Evolutionary conservation across 2,329 filamentous ascomycete species (phyloP).

Genomic region (Cladosporium sp.): DNA sequence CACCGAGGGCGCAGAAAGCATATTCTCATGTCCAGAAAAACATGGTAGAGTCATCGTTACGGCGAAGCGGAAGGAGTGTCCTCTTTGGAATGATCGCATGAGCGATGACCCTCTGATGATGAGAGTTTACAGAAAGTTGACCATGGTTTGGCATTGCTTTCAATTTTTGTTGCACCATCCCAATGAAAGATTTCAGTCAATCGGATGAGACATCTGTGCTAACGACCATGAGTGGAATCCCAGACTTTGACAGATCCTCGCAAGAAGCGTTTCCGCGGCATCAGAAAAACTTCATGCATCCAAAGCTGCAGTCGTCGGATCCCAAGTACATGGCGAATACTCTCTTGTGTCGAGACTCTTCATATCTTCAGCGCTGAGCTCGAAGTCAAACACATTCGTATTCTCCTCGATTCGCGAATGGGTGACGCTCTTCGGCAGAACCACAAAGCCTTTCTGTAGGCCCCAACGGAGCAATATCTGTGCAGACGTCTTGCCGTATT

Average conservation of each 20-base stretch:
- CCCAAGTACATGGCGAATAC: constrained; percentile 62
- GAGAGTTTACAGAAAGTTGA: not conserved
- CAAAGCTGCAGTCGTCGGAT: constrained; percentile 49
- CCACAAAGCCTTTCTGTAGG: constrained; percentile 63
- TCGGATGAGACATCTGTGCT: not conserved
- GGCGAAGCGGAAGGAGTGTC: not conserved
- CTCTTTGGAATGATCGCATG: not conserved
- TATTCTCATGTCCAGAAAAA: not conserved
- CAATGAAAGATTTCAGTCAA: not conserved
- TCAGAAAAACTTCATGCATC: constrained; percentile 16
- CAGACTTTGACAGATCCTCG: not conserved
- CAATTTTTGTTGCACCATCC: not conserved
- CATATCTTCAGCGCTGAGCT: constrained; percentile 62
- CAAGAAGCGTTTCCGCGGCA: not conserved
- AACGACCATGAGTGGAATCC: not conserved
- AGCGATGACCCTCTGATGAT: not conserved
- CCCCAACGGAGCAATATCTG: constrained; percentile 65
- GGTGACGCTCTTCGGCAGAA: constrained; percentile 64
- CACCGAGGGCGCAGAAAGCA: not conserved
- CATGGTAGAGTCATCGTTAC: not conserved
- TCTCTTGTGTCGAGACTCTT: constrained; percentile 54
- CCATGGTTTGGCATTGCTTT: not conserved
- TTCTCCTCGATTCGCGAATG: constrained; percentile 64
- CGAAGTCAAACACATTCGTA: constrained; percentile 61
- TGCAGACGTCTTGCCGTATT: constrained; percentile 59